Percentiles rank a stretch among this genome's conserved stretches.
Evolutionary conservation across 2,329 filamentous ascomycete species (phyloP).

Genomic region (Botrytis tulipae): DNA sequence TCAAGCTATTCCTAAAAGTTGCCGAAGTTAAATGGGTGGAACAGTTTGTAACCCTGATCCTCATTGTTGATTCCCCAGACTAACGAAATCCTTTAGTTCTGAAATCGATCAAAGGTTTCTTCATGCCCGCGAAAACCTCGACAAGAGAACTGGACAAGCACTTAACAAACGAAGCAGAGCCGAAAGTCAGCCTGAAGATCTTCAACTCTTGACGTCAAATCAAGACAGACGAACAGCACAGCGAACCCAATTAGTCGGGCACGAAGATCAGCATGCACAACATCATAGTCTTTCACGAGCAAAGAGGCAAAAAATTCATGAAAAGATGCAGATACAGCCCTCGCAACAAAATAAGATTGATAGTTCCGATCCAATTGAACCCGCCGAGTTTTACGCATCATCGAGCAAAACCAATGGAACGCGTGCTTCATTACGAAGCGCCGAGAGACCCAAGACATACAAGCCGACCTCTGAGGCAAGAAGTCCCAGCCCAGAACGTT

Average conservation of each 20-base stretch:
- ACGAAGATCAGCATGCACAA: neutral
- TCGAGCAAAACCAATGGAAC: neutral
- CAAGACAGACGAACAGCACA: neutral
- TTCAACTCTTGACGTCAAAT: neutral
- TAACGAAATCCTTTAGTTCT: neutral
- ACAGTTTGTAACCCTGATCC: neutral
- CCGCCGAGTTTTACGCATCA: conserved; percentile 8
- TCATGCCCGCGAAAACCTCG: neutral
- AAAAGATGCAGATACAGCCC: neutral
- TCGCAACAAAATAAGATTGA: neutral
- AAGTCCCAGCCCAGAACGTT: conserved; percentile 40
- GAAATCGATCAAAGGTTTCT: neutral
- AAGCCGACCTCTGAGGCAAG: conserved; percentile 12
- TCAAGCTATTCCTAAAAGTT: neutral
- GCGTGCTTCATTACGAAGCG: conserved; percentile 25
- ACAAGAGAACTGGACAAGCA: neutral
- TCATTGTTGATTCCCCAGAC: neutral
- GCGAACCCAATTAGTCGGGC: neutral
- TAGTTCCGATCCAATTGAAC: neutral
- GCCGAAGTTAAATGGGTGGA: neutral
- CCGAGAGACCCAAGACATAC: neutral
- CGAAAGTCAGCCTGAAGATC: neutral
- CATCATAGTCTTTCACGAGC: neutral
- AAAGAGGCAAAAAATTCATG: conserved; percentile 8
- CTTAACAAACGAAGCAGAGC: neutral